These are phyloP conservation scores for Magnolia kwangsiensis DNA, from an alignment of 164 flowering plant genomes.

Conservation along the genomic window DNA sequence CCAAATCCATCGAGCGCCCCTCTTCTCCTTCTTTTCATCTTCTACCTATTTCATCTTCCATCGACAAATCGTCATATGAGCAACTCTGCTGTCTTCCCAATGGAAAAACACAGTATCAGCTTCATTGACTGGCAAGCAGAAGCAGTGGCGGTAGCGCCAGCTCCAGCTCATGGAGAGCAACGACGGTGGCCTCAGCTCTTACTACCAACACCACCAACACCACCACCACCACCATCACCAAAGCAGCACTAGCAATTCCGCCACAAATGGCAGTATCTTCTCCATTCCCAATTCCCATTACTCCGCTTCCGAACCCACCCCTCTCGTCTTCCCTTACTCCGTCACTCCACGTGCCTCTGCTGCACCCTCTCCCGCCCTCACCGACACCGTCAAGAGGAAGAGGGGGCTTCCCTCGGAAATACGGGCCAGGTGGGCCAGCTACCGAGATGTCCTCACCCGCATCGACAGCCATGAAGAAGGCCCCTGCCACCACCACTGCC, in stretches of 20 bases:
- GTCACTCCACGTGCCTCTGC: background rate
- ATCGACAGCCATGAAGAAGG: background rate
- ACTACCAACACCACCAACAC: background rate
- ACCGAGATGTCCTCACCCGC: background rate
- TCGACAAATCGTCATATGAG: too few species aligned
- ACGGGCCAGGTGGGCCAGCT: background rate
- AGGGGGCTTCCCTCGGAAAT: constrained; percentile 12
- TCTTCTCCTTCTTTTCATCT: too few species aligned
- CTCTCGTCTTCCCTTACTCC: background rate
- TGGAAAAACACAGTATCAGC: too few species aligned
- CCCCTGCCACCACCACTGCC: background rate
- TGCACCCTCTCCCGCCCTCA: background rate
- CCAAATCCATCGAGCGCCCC: too few species aligned
- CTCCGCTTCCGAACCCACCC: background rate
- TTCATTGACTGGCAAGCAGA: background rate
- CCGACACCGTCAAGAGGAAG: constrained; percentile 8
- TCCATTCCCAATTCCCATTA: background rate
- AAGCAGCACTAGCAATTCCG: background rate
- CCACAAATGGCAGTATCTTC: background rate
- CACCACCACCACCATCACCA: too few species aligned
- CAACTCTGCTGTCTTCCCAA: too few species aligned
- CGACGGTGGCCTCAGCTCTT: background rate
- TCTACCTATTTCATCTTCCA: too few species aligned
- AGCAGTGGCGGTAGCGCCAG: background rate
- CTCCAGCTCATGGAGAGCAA: background rate